Conservation (phyloP, 2,329 filamentous ascomycete species). For the Westerdykella ornata region DNA sequence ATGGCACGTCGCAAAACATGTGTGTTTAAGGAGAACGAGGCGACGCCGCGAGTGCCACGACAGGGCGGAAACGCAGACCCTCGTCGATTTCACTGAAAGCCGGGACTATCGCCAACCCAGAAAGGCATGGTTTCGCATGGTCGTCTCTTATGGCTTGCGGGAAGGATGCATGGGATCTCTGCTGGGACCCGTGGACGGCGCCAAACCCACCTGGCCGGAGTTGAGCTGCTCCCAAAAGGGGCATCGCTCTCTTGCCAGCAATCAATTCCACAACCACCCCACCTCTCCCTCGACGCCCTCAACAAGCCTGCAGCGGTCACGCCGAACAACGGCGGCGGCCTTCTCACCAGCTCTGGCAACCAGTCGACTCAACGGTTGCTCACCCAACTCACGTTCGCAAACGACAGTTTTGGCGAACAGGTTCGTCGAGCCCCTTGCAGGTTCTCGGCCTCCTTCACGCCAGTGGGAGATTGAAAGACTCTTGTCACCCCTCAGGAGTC, state of each 20-base stretch:
- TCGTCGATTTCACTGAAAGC: no score
- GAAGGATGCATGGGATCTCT: conserved; percentile 7
- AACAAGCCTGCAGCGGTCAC: conserved; percentile 10
- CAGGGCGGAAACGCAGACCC: no score
- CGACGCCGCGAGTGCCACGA: no score
- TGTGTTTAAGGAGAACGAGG: no score
- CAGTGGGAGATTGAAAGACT: not conserved
- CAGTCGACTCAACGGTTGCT: no score
- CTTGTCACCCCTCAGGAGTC: not conserved
- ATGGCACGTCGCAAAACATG: no score
- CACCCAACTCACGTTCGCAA: not conserved
- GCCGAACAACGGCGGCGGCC: conserved; percentile 16
- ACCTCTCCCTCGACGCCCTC: not conserved
- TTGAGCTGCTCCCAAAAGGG: not conserved
- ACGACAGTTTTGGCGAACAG: conserved; percentile 3
- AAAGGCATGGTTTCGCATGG: no score
- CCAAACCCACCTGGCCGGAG: conserved; percentile 7
- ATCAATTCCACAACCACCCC: conserved; percentile 5
- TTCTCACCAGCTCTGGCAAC: conserved; percentile 5
- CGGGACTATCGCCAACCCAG: no score
- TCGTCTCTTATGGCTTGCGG: conserved; percentile 3
- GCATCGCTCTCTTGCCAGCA: conserved; percentile 6
- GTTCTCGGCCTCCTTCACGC: not conserved
- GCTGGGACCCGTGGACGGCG: conserved; percentile 3
- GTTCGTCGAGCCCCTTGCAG: conserved; percentile 4